Evolutionary conservation across 306 rosid species (phyloP).

Genomic region (Glycyrrhiza uralensis): DNA sequence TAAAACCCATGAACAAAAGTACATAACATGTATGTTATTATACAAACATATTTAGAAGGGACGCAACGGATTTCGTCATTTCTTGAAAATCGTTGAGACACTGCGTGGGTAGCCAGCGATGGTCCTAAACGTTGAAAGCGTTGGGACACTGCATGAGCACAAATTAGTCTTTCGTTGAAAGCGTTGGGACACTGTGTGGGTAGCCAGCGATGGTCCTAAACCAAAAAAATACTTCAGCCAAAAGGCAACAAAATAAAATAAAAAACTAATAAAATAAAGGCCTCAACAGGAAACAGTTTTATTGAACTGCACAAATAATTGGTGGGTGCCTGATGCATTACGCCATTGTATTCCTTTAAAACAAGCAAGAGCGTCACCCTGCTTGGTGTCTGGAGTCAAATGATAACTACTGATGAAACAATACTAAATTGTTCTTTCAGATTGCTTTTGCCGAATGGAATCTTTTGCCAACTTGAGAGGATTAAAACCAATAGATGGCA

Average conservation of each 20-base stretch:
- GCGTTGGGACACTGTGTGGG: no score
- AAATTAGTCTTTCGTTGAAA: no score
- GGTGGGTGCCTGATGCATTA: conserved; percentile 9
- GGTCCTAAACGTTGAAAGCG: no score
- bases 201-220: no score
- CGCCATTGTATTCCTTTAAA: conserved; percentile 28
- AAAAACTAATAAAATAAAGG: no score
- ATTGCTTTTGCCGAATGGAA: conserved; percentile 3
- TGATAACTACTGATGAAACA: not conserved
- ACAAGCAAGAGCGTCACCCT: conserved; percentile 39
- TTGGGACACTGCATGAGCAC: no score
- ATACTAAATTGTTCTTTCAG: not conserved
- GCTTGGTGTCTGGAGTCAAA: conserved; percentile 15
- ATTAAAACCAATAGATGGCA: not conserved
- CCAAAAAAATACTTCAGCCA: no score
- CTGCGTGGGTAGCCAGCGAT: no score
- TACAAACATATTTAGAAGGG: not conserved
- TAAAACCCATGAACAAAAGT: not conserved
- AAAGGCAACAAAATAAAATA: no score
- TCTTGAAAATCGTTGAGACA: no score
- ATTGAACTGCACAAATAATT: not conserved
- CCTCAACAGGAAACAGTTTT: not conserved
- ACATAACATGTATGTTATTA: not conserved
- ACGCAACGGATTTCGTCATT: not conserved
- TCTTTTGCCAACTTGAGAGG: not conserved